Evolutionary conservation across 129 eudicot genomes (phyloP).

Genomic region (Heracleum sosnowskyi): DNA sequence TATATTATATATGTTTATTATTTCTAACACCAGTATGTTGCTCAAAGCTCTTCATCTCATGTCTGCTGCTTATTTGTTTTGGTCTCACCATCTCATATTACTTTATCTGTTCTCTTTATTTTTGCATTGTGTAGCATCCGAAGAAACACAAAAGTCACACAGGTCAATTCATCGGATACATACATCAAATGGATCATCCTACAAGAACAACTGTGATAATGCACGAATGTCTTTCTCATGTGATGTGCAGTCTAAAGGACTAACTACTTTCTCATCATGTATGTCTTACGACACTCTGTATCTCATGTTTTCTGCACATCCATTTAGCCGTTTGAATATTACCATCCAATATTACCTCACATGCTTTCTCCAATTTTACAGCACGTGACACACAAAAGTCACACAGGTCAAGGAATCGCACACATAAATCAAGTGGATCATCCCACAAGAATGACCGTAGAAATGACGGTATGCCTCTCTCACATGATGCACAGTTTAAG

Average conservation of each 20-base stretch:
- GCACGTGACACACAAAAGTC: conserved; percentile 79
- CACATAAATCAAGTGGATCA: conserved; percentile 52
- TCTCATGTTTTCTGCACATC: conserved; percentile 14
- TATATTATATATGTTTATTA: no score
- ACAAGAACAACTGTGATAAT: conserved; percentile 23
- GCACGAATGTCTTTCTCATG: conserved; percentile 56
- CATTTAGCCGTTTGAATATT: conserved; percentile 25
- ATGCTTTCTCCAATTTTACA: conserved; percentile 30
- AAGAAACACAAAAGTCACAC: conserved; percentile 69
- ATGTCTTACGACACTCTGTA: conserved; percentile 9
- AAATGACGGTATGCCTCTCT: conserved; percentile 45
- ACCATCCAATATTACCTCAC: conserved; percentile 24
- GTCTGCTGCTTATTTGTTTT: conserved; percentile 10
- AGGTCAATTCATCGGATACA: conserved; percentile 66
- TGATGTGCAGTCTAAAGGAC: conserved; percentile 64
- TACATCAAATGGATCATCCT: conserved; percentile 52
- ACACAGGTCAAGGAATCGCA: conserved; percentile 64
- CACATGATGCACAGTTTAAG: conserved; percentile 67
- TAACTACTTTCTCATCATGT: conserved; percentile 34
- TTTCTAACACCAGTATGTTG: conserved; percentile 1
- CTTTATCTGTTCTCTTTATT: conserved; percentile 14
- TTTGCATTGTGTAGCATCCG: conserved; percentile 56
- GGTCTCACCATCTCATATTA: conserved; percentile 36
- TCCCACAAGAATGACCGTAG: conserved; percentile 34
- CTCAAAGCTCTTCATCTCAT: conserved; percentile 6